Percentiles rank a stretch among this genome's conserved stretches.
Conservation (phyloP, 371 early-diverging fungal genomes). For the Mucor circinelloides region DNA sequence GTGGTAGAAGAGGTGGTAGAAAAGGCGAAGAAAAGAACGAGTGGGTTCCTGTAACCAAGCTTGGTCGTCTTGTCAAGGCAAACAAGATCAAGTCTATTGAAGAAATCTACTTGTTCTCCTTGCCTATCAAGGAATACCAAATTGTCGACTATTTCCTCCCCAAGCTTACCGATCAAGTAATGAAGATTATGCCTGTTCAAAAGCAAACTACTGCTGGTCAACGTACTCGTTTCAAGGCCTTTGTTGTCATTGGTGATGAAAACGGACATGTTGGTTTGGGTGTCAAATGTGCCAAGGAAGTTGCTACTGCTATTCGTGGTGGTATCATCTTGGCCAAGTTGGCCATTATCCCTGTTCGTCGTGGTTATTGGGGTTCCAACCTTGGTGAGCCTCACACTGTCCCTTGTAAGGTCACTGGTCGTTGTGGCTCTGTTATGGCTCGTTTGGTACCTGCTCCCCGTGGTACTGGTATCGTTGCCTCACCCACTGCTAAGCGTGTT, state of each 20-base stretch:
- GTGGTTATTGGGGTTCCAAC: slow-evolving; percentile 98
- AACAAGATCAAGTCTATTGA: slow-evolving; percentile 90
- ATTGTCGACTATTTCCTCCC: slow-evolving; percentile 97
- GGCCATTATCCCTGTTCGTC: slow-evolving; percentile 96
- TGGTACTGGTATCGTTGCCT: slow-evolving; percentile 96
- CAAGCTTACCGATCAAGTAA: slow-evolving; percentile 98
- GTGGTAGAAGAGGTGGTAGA: slow-evolving; percentile 88
- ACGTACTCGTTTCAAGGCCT: slow-evolving; percentile 99
- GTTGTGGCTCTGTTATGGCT: slow-evolving; percentile 96
- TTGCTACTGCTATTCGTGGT: slow-evolving; percentile 97
- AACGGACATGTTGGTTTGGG: slow-evolving; percentile 99
- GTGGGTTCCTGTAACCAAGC: slow-evolving; percentile 66
- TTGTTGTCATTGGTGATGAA: slow-evolving; percentile 97
- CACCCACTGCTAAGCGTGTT: slow-evolving; percentile 96
- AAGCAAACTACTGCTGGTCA: slow-evolving; percentile 99
- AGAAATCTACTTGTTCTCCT: slow-evolving; percentile 97
- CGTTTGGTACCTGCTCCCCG: slow-evolving; percentile 69
- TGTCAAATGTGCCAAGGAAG: slow-evolving; percentile 99
- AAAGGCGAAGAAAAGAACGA: slow-evolving; percentile 92
- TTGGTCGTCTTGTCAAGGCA: slow-evolving; percentile 96
- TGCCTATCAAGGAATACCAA: slow-evolving; percentile 99
- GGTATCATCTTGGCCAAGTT: slow-evolving; percentile 99
- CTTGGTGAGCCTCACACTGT: slow-evolving; percentile 99
- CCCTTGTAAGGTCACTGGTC: slow-evolving; percentile 97
- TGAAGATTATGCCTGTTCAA: slow-evolving; percentile 99